Evolutionary conservation across 2,329 filamentous ascomycete genomes (phyloP), one percentile per base, ranked within the genome.

Genomic region (Cladosporium phlei): DNA sequence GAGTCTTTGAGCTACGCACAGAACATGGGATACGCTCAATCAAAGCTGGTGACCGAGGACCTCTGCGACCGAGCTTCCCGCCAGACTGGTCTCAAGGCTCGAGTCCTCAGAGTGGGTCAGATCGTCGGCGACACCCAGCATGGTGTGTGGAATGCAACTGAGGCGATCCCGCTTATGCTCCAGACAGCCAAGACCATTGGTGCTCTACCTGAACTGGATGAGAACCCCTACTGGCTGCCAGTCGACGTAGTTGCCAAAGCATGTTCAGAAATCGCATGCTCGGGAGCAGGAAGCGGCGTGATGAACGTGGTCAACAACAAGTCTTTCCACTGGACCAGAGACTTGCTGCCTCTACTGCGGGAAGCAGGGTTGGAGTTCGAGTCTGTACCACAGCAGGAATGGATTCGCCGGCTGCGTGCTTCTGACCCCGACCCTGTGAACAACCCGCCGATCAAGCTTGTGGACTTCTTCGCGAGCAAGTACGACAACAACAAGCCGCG

Each of bases 331-430:
- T 81, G 76, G 75, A 76, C 73, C 0, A 48, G 65, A 0, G 72
- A 79, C 40, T 59, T 82, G 2, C 67, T 82, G 0, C 77, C 77
- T 2, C 68, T 69, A 3, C 60, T 82, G 6, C 60, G 58, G n/a
- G 55, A 60, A 0, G 67, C 71, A 0, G 74, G 74, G 0, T 56
- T 78, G 5, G 48, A 64, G 12, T 76, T 76, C 38, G 61, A 69
- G 14, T 58, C 65, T 5, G 69, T 78, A 1, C 51, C 66, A 2
- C 63, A 69, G 29, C 59, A 62, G 7, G 67, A 74, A 44, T 77
- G 74, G 74, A 58, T 77, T 14, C 51, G 60, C 4, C 59, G 66
- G 2, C 54, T 80, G 10, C 64, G 71, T 3, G 62, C 62, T 2
- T 71, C 70, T 2, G 69, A 78, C 39, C 66, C 65, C 2, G 74